Evolutionary conservation across 2,329 filamentous ascomycete species (phyloP).

Genomic region (Neonectria sp.): DNA sequence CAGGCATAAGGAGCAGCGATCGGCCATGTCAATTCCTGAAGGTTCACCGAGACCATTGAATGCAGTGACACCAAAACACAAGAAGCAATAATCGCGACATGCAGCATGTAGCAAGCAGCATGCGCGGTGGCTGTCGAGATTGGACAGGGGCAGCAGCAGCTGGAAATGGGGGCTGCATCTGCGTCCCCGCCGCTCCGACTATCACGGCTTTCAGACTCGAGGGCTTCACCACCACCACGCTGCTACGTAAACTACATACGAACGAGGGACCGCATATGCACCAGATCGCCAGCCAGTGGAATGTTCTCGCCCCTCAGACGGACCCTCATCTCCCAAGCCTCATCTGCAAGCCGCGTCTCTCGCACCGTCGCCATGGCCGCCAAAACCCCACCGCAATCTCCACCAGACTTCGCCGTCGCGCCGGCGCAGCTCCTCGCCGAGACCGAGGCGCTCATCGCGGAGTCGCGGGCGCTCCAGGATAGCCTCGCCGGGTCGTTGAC

Average conservation of each 20-base stretch:
- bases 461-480: slow-evolving; percentile 40
- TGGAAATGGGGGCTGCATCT: not conserved
- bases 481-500: slow-evolving; percentile 37
- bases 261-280: too few relatives aligned
- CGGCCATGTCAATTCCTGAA: too few relatives aligned
- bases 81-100: not conserved
- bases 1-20: too few relatives aligned
- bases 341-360: not conserved
- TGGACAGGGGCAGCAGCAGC: too few relatives aligned
- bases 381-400: slow-evolving; percentile 40
- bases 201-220: not conserved
- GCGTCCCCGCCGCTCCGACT: not conserved
- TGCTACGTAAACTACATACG: too few relatives aligned
- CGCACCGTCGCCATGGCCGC: slow-evolving; percentile 28
- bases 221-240: not conserved
- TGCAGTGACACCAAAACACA: not conserved
- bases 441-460: slow-evolving; percentile 53
- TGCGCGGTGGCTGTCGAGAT: not conserved
- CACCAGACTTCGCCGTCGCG: slow-evolving; percentile 38
- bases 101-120: too few relatives aligned
- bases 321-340: not conserved
- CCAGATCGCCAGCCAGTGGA: too few relatives aligned
- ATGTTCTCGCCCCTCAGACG: too few relatives aligned
- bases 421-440: slow-evolving; percentile 34
- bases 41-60: too few relatives aligned